Conservation (phyloP, 2,329 filamentous ascomycete genomes). For the Chaetomiaceae sp. region DNA sequence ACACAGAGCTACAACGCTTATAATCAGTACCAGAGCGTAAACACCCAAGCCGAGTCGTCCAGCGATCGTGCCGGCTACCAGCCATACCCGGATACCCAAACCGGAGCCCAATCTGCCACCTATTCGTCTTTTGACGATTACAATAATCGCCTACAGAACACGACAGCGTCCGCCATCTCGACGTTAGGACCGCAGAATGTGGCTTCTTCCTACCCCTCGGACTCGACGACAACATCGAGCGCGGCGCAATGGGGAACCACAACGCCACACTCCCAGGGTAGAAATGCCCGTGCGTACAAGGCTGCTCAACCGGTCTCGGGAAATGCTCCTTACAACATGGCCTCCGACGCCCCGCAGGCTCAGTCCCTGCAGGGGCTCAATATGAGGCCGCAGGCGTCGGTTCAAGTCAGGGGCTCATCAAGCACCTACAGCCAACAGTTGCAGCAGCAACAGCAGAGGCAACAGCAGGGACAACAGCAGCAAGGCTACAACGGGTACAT, state of each 20-base stretch:
- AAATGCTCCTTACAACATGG: constrained; percentile 22
- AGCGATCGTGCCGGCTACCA: constrained; percentile 30
- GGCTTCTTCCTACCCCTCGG: constrained; percentile 30
- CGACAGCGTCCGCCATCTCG: constrained; percentile 13
- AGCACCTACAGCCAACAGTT: constrained; percentile 30
- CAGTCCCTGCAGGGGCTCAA: constrained; percentile 25
- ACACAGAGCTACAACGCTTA: constrained; percentile 24
- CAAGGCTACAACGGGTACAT: constrained; percentile 22
- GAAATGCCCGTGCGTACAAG: constrained; percentile 30
- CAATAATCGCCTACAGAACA: constrained; percentile 18
- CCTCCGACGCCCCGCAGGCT: constrained; percentile 24
- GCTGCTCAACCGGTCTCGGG: constrained; percentile 26
- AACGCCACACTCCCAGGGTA: constrained; percentile 27
- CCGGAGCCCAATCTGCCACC: constrained; percentile 17
- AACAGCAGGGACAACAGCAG: constrained; percentile 26
- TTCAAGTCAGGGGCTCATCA: constrained; percentile 25
- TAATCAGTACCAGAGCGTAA: constrained; percentile 21
- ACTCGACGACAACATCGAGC: constrained; percentile 23
- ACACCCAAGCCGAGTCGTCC: constrained; percentile 17
- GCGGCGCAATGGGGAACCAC: constrained; percentile 25
- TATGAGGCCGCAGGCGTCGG: constrained; percentile 28
- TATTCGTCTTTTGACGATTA: constrained; percentile 29
- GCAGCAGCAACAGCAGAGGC: constrained; percentile 25
- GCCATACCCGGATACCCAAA: constrained; percentile 31
- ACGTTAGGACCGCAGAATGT: constrained; percentile 27